phyloP scores from a whole-genome alignment of 371 early-diverging fungal species.

The Mucor piriformis region DNA sequence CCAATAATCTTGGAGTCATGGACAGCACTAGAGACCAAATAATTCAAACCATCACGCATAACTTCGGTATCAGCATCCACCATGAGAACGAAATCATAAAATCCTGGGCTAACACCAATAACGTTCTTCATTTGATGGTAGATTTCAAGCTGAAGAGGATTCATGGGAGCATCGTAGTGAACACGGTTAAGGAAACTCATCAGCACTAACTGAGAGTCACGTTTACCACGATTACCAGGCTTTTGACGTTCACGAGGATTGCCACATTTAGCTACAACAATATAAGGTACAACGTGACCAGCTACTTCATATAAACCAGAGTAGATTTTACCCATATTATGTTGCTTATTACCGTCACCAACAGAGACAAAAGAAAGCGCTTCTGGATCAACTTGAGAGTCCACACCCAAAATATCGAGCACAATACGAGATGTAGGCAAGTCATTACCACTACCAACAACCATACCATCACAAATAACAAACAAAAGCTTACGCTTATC shows the following conservation, averaged over 20 bases:
- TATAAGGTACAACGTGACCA: conserved; percentile 75
- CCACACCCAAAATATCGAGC: conserved; percentile 87
- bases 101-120: conserved; percentile 80
- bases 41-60: conserved; percentile 78
- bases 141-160: conserved; percentile 86
- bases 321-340: conserved; percentile 93
- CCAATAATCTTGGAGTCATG: conserved; percentile 88
- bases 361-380: conserved; percentile 87
- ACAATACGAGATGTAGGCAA: conserved; percentile 95
- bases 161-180: conserved; percentile 90
- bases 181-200: conserved; percentile 98
- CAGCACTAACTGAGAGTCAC: conserved; percentile 98
- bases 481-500: conserved; percentile 93
- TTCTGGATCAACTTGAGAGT: conserved; percentile 77
- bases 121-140: conserved; percentile 89
- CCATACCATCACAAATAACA: conserved; percentile 86
- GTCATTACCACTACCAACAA: conserved; percentile 93
- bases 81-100: conserved; percentile 89
- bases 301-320: conserved; percentile 86
- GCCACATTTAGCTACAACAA: conserved; percentile 94
- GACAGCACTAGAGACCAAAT: conserved; percentile 82
- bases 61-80: conserved; percentile 94
- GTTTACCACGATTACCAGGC: conserved; percentile 98
- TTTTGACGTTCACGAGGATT: conserved; percentile 77
- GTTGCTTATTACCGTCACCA: conserved; percentile 82